phyloP scores from a whole-genome alignment of 2,329 filamentous ascomycete species.

The Huntiella moniliformis region DNA sequence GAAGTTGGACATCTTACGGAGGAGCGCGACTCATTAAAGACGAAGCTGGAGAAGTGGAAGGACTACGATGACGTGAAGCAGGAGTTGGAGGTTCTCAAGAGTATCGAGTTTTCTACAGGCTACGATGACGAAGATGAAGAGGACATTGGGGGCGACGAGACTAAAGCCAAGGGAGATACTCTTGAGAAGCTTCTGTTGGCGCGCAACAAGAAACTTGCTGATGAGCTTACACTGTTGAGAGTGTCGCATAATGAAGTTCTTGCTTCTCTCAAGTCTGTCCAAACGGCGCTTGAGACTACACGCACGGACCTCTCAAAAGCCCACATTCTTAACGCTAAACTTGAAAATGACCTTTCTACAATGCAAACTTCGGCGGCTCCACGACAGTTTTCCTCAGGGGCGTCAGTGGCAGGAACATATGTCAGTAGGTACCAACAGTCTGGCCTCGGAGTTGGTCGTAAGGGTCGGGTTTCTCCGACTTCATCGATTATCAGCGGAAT shows the following conservation, averaged over 20 bases:
- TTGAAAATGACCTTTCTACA: slow-evolving; percentile 79
- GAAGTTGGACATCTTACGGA: slow-evolving; percentile 55
- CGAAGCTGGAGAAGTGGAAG: slow-evolving; percentile 70
- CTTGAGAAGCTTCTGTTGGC: slow-evolving; percentile 80
- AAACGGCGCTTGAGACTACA: slow-evolving; percentile 65
- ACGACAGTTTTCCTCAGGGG: slow-evolving; percentile 59
- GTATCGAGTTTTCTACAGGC: slow-evolving; percentile 87
- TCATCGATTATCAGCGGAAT: slow-evolving; percentile 93
- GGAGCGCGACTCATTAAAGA: slow-evolving; percentile 62
- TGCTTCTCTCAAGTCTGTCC: slow-evolving; percentile 55
- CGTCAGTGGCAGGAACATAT: slow-evolving; percentile 86
- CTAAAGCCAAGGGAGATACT: slow-evolving; percentile 50
- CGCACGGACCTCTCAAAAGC: slow-evolving; percentile 76
- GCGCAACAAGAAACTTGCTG: slow-evolving; percentile 88
- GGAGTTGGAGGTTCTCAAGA: slow-evolving; percentile 90
- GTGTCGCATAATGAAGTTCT: slow-evolving; percentile 91
- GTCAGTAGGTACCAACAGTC: slow-evolving; percentile 57
- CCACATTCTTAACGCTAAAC: slow-evolving; percentile 64
- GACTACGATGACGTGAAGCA: slow-evolving; percentile 96
- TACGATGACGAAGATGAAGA: slow-evolving; percentile 44
- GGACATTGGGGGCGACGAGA: slow-evolving; percentile 16
- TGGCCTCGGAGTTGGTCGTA: slow-evolving; percentile 39
- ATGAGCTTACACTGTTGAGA: slow-evolving; percentile 79
- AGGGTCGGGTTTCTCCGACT: slow-evolving; percentile 64
- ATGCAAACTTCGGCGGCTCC: slow-evolving; percentile 74